phyloP scores from a whole-genome alignment of 495 filamentous ascomycete genomes.

The Penicillium turbatum region DNA sequence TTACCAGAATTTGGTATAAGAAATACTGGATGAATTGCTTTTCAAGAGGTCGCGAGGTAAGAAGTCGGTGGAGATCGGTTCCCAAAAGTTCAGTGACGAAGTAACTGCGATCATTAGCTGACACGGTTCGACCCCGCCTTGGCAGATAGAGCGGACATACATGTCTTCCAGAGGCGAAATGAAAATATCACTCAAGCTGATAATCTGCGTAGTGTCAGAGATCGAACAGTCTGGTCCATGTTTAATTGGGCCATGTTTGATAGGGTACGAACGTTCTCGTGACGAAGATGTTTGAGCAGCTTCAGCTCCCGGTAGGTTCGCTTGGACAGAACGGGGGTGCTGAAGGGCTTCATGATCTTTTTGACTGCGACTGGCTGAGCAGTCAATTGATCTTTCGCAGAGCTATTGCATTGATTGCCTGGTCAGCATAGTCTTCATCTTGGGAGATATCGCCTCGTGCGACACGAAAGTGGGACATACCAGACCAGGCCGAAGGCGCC shows the following conservation, averaged over 20 bases:
- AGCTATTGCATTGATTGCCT: conserved; percentile 49
- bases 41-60: conserved; percentile 93
- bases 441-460: conserved; percentile 6
- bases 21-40: conserved; percentile 99
- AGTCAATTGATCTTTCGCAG: conserved; percentile 95
- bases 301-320: conserved; percentile 96
- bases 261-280: conserved; percentile 72
- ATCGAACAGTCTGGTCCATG: neutral
- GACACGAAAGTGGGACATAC: conserved; percentile 50
- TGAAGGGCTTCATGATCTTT: conserved; percentile 99
- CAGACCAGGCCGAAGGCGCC: conserved; percentile 97
- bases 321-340: conserved; percentile 95
- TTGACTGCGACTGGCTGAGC: conserved; percentile 94
- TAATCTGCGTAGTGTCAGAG: conserved; percentile 61
- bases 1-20: conserved; percentile 94
- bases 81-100: conserved; percentile 97
- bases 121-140: conserved; percentile 19
- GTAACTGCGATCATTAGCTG: conserved; percentile 57
- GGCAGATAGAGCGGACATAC: conserved; percentile 49
- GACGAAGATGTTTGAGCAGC: conserved; percentile 90
- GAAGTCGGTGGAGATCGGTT: conserved; percentile 90
- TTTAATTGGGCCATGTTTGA: too few species aligned
- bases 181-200: conserved; percentile 98
- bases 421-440: conserved; percentile 12
- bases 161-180: conserved; percentile 98